Evolutionary conservation across 2,329 filamentous ascomycete genomes (phyloP).

Genomic region (Fusarium chuoi): DNA sequence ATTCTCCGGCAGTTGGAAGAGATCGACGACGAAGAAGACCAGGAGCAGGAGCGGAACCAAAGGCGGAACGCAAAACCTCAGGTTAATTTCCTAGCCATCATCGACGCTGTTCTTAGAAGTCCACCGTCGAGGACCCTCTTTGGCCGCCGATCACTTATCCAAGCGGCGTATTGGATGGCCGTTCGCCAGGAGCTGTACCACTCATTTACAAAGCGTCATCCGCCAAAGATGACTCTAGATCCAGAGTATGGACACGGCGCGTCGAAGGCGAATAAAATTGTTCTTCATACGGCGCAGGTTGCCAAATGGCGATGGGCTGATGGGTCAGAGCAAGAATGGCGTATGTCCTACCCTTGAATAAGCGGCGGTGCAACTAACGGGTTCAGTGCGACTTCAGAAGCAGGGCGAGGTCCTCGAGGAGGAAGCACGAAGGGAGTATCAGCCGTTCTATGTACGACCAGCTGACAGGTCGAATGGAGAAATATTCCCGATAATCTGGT

Average conservation of each 20-base stretch:
- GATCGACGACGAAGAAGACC: conserved; percentile 53
- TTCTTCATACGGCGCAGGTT: conserved; percentile 55
- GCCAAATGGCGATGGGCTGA: conserved; percentile 55
- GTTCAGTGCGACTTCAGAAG: conserved; percentile 48
- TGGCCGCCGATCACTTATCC: conserved; percentile 49
- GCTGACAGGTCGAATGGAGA: conserved; percentile 52
- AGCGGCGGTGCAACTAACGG: background rate
- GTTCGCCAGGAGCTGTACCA: conserved; percentile 55
- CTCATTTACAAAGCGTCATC: conserved; percentile 52
- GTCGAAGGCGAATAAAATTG: conserved; percentile 53
- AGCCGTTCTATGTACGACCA: conserved; percentile 49
- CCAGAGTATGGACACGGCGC: conserved; percentile 49
- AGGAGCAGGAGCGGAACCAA: conserved; percentile 24
- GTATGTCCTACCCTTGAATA: conserved; percentile 36
- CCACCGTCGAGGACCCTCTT: conserved; percentile 52
- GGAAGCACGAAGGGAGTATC: conserved; percentile 45
- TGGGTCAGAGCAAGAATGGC: conserved; percentile 50
- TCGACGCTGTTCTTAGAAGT: conserved; percentile 53
- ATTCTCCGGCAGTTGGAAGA: conserved; percentile 55
- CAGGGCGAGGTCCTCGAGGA: conserved; percentile 52
- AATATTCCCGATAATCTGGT: conserved; percentile 55
- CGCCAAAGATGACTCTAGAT: conserved; percentile 51
- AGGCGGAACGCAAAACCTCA: conserved; percentile 31
- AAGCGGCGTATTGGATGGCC: conserved; percentile 56
- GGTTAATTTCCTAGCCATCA: conserved; percentile 55